These are phyloP conservation scores for Cymbopogon flexuosus DNA, from an alignment of 202 grass and related monocot species.

Conservation along the genomic window DNA sequence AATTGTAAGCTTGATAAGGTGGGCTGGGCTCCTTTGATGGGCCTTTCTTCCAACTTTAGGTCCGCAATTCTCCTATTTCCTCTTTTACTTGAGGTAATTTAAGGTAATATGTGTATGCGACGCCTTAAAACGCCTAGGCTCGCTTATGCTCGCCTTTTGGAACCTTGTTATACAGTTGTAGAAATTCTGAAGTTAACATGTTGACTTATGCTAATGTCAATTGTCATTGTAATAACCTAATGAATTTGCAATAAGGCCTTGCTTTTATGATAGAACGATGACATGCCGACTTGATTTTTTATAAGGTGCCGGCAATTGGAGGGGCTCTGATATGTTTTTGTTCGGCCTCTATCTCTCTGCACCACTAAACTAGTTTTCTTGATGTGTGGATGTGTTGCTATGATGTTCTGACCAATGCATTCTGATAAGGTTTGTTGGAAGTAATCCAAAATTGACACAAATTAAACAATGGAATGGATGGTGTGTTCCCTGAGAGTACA, in stretches of 20 bases:
- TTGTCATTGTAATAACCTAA: background rate
- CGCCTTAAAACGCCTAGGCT: no score
- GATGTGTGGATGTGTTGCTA: background rate
- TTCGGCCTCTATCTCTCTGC: background rate
- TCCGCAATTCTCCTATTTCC: no score
- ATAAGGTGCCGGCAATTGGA: background rate
- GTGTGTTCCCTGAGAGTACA: background rate
- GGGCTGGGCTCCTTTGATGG: no score
- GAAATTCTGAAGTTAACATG: background rate
- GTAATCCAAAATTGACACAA: background rate
- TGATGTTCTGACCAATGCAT: background rate
- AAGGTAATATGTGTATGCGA: no score
- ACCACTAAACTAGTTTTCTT: background rate
- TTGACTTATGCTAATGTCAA: background rate
- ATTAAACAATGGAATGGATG: no score
- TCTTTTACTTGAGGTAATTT: no score
- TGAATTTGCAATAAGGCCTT: background rate
- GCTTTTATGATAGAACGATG: background rate
- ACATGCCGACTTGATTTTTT: background rate
- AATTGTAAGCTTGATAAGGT: no score
- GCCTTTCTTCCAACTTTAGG: no score
- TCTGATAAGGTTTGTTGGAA: background rate
- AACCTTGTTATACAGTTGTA: background rate
- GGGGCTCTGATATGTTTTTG: background rate
- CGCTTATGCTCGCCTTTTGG: no score